These are phyloP conservation scores for Kwoniella europaea DNA, from an alignment of 768 basidiomycete genomes.

Conservation along the genomic window DNA sequence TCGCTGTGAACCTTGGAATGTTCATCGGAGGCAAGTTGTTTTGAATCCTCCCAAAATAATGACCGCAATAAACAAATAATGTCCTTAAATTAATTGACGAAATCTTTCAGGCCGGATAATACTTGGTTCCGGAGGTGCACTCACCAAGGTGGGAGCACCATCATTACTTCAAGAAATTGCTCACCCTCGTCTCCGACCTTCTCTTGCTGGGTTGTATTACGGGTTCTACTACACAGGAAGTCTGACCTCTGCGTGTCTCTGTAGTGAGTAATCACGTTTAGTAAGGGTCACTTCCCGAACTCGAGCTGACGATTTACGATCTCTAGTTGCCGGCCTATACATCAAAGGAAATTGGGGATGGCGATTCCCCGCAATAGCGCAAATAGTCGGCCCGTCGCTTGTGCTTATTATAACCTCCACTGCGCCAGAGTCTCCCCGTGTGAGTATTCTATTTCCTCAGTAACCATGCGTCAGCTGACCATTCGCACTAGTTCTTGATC, in stretches of 20 bases:
- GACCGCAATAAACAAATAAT: too few relatives aligned
- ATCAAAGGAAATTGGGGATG: constrained; percentile 37
- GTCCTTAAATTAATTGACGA: too few relatives aligned
- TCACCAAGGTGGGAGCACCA: constrained; percentile 42
- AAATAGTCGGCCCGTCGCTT: constrained; percentile 29
- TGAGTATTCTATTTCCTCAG: background rate
- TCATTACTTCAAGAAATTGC: constrained; percentile 45
- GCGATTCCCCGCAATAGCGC: constrained; percentile 36
- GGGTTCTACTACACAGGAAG: constrained; percentile 31
- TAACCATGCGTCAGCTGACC: background rate
- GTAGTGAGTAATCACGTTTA: constrained; percentile 1
- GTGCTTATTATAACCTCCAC: constrained; percentile 30
- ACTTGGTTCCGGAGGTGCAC: constrained; percentile 9
- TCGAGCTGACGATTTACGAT: background rate
- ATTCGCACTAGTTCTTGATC: constrained; percentile 29
- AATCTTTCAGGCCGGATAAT: background rate
- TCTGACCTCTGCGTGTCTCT: constrained; percentile 28
- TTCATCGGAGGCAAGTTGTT: background rate
- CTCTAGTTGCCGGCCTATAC: constrained; percentile 34
- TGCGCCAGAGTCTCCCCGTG: constrained; percentile 39
- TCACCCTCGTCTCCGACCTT: constrained; percentile 42
- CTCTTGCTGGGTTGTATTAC: constrained; percentile 38
- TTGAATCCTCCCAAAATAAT: too few relatives aligned
- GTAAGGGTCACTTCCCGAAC: background rate
- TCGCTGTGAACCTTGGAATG: constrained; percentile 23